Evolutionary conservation across 2,329 filamentous ascomycete genomes (phyloP).

Genomic region (Lasiodiplodia citricola): DNA sequence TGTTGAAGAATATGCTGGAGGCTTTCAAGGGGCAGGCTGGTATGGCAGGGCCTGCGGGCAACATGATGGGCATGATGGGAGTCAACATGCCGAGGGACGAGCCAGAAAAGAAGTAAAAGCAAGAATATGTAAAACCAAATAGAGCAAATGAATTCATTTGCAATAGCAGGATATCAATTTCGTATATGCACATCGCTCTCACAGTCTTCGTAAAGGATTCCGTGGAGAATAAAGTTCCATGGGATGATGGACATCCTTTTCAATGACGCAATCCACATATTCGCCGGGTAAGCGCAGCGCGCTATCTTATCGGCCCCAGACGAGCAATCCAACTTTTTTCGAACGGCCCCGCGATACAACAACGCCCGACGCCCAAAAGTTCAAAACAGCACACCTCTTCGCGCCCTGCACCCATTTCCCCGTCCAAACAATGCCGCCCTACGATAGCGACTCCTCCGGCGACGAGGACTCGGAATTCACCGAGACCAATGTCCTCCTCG

Average conservation of each 20-base stretch:
- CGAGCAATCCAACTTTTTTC: constrained; percentile 16
- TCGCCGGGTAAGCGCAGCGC: not conserved
- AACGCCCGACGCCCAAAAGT: not conserved
- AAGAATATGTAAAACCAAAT: not conserved
- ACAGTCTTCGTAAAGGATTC: no score
- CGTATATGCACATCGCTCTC: no score
- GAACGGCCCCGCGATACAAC: constrained; percentile 1
- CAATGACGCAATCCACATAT: not conserved
- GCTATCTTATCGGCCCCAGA: constrained; percentile 13
- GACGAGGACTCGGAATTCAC: constrained; percentile 68
- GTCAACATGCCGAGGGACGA: constrained; percentile 82
- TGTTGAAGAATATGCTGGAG: constrained; percentile 89
- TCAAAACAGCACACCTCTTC: not conserved
- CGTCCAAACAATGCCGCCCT: constrained; percentile 66
- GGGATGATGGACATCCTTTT: not conserved
- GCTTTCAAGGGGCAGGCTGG: constrained; percentile 92
- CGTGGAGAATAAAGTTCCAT: no score
- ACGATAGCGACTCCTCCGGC: constrained; percentile 85
- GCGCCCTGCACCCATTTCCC: not conserved
- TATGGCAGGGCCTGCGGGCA: constrained; percentile 82
- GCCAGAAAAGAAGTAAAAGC: constrained; percentile 19
- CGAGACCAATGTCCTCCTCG: constrained; percentile 86
- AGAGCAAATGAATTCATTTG: not conserved
- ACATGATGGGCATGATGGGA: constrained; percentile 86
- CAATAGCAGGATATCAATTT: not conserved